A percentile compares a stretch with the other conserved stretches of the same genome.
phyloP scores from a whole-genome alignment of 2,329 filamentous ascomycete genomes.

The Myriosclerotinia duriaeana region DNA sequence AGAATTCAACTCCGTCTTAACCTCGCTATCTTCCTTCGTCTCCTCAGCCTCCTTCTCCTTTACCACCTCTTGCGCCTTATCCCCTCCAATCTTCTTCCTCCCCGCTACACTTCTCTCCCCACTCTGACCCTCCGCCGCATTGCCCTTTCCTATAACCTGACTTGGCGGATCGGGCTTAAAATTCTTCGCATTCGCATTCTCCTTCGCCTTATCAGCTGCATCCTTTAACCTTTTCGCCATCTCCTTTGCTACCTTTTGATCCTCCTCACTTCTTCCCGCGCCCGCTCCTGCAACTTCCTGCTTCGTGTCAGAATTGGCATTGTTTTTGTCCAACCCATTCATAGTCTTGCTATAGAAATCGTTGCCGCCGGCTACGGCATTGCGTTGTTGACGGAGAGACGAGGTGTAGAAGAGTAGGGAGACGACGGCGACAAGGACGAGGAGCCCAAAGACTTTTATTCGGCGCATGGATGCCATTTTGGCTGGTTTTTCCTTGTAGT shows the following conservation, averaged over 20 bases:
- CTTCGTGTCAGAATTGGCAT: not conserved
- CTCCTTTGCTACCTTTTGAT: constrained; percentile 55
- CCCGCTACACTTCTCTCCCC: constrained; percentile 49
- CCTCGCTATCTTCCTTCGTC: constrained; percentile 60
- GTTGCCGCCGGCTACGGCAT: constrained; percentile 48
- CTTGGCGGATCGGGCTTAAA: constrained; percentile 59
- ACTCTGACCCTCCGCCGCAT: constrained; percentile 38
- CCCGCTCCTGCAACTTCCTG: constrained; percentile 8
- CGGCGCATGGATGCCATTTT: constrained; percentile 70
- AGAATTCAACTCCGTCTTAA: constrained; percentile 68
- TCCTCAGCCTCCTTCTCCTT: constrained; percentile 43
- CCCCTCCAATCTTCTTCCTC: constrained; percentile 46
- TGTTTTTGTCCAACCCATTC: constrained; percentile 46
- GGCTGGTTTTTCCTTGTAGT: constrained; percentile 24
- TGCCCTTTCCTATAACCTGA: constrained; percentile 50
- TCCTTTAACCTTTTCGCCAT: constrained; percentile 64
- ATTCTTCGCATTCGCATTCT: constrained; percentile 65
- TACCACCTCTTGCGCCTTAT: constrained; percentile 39
- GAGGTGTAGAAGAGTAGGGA: constrained; percentile 71
- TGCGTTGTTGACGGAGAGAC: constrained; percentile 52
- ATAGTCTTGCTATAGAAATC: constrained; percentile 63
- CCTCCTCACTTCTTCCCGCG: constrained; percentile 45
- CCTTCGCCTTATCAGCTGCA: constrained; percentile 68
- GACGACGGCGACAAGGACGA: constrained; percentile 63
- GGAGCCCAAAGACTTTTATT: constrained; percentile 64